A percentile compares a stretch with the other conserved stretches of the same genome.
phyloP scores from a whole-genome alignment of 75 land plant species.

The Cunninghamia lanceolata region DNA sequence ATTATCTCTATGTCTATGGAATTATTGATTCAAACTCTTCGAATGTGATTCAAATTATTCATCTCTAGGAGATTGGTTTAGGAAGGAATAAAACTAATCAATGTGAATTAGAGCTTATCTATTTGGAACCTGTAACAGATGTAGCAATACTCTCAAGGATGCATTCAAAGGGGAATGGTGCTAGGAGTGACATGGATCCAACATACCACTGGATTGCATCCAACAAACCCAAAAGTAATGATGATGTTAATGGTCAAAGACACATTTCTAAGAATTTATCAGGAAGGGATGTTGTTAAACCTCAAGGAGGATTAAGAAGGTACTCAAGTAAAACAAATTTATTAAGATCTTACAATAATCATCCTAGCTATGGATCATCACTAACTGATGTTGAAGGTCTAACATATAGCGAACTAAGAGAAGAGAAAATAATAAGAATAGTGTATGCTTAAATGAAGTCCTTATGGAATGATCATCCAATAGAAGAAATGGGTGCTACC shows the following conservation, averaged over 20 bases:
- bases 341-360: conserved; percentile 27
- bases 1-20: no score
- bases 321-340: conserved; percentile 47
- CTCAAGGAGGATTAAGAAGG: conserved; percentile 29
- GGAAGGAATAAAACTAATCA: conserved; percentile 10
- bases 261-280: conserved; percentile 10
- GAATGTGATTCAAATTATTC: conserved; percentile 32
- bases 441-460: neutral
- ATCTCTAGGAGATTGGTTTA: conserved; percentile 2
- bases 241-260: conserved; percentile 7
- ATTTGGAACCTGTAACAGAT: conserved; percentile 60
- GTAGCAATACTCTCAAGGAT: conserved; percentile 45
- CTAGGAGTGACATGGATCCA: conserved; percentile 29
- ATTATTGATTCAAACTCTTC: no score
- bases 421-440: no score
- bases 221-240: conserved; percentile 12
- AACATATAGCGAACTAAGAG: neutral
- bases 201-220: conserved; percentile 10
- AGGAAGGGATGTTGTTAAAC: neutral
- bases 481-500: conserved; percentile 41
- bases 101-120: conserved; percentile 46
- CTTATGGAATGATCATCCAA: conserved; percentile 47
- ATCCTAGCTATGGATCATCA: conserved; percentile 50
- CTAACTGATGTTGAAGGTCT: conserved; percentile 62
- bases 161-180: conserved; percentile 33